A percentile compares a stretch with the other conserved stretches of the same genome.
These are phyloP conservation scores for Selenicereus undatus DNA, from an alignment of 148 eudicot genomes.

Conservation along the genomic window DNA sequence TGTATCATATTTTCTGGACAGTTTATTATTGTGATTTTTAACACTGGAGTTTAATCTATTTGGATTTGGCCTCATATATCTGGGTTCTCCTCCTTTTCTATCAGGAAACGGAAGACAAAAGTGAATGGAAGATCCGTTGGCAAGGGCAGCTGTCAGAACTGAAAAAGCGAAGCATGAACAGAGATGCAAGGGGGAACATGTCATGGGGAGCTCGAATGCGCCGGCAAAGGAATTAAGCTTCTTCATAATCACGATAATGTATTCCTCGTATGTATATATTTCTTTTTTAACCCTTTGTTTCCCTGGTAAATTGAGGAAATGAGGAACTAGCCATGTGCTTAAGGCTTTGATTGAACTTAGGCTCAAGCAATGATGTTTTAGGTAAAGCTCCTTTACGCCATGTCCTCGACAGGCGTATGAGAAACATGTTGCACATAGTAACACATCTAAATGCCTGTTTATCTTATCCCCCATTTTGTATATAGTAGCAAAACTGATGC, in stretches of 20 bases:
- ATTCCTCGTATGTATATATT: not conserved
- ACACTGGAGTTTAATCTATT: not conserved
- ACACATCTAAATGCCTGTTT: not conserved
- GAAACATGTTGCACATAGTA: not conserved
- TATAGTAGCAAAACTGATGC: not conserved
- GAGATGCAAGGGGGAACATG: slow-evolving; percentile 41
- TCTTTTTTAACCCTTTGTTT: not conserved
- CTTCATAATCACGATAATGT: not conserved
- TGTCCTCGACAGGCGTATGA: not conserved
- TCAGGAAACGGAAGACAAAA: slow-evolving; percentile 2
- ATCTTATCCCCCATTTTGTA: not conserved
- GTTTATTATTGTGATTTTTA: too few relatives aligned
- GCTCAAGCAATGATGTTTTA: not conserved
- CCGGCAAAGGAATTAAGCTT: slow-evolving; percentile 39
- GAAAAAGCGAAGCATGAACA: slow-evolving; percentile 61
- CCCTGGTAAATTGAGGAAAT: not conserved
- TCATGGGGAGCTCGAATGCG: slow-evolving; percentile 94
- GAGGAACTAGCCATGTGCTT: not conserved
- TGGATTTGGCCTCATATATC: not conserved
- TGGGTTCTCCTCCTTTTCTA: not conserved
- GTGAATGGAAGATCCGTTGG: slow-evolving; percentile 43
- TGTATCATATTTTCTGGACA: not conserved
- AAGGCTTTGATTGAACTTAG: too few relatives aligned
- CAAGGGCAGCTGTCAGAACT: slow-evolving; percentile 65
- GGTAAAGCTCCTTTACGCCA: not conserved